phyloP scores from a whole-genome alignment of 140 eudicot species.

The Flaveria floridana region DNA sequence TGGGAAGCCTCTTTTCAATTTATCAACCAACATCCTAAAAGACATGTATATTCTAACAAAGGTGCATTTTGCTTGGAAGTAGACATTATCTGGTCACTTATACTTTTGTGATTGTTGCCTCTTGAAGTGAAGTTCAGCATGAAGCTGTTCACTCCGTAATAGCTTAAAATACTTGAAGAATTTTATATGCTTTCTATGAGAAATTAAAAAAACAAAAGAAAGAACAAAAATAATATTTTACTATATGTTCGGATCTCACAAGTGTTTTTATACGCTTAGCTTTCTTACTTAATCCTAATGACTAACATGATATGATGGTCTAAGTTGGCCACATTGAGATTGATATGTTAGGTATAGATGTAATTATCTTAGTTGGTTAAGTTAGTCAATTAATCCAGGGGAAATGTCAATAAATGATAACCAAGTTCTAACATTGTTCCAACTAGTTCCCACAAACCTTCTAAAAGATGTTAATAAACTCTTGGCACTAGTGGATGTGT shows the following conservation, averaged over 20 bases:
- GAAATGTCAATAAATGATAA: too few species aligned
- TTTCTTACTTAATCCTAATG: neutral
- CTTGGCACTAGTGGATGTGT: neutral
- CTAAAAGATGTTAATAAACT: neutral
- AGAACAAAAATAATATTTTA: neutral
- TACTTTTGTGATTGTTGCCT: constrained; percentile 7
- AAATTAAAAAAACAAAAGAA: neutral
- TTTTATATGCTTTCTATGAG: neutral
- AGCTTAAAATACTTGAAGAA: neutral
- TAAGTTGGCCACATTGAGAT: neutral
- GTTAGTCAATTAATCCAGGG: neutral
- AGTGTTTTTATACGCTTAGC: neutral
- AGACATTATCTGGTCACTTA: neutral
- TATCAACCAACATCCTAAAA: constrained; percentile 73
- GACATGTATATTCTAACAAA: constrained; percentile 85
- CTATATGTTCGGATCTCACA: neutral
- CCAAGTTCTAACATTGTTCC: neutral
- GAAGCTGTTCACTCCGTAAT: neutral
- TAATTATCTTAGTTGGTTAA: neutral
- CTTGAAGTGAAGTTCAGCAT: neutral
- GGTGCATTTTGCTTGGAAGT: constrained; percentile 42
- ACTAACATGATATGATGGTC: neutral
- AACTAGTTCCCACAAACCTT: neutral
- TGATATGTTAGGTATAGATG: neutral
- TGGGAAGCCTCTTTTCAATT: constrained; percentile 81